Evolutionary conservation across 306 rosid species (phyloP), one percentile per base, ranked within the genome.

Genomic region (Prunus campanulata): DNA sequence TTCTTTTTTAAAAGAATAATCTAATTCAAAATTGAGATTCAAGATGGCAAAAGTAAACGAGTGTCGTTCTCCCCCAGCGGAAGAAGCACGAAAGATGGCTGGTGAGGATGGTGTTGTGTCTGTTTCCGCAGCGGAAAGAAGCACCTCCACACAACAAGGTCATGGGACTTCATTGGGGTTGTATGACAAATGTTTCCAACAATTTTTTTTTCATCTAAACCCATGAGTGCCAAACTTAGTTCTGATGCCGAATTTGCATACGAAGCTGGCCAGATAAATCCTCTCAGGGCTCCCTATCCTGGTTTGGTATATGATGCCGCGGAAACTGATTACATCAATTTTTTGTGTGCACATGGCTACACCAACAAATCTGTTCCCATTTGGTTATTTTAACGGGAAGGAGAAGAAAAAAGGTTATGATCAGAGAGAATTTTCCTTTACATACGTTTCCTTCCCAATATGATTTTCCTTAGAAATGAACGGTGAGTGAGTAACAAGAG

Each of bases 301-400:
- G 88, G 93, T n/a, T 74, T 89, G 72, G 64, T 86, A 20, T 89
- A 89, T 55, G 86, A 90, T 46, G 74, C 77, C 0, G 2, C 15
- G 11, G 77, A 72, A 79, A 2, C 0, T 0, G 88, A 89, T 64
- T 85, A 78, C 12, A 0, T 85, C 6, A 62, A 20, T 0, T 82
- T 87, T 32, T 55, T 90, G 79, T 84, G 93, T 77, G 84, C 85
- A 2, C 79, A 87, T 0, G 88, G 90, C 8, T 78, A 85, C 14
- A 52, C 87, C 51, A 73, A 24, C n/a, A 76, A 75, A 20, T 30
- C 3, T 30, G 0, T 22, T 62, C 18, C 67, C 19, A 62, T 61
- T 47, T 16, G n/a, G 32, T 74, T 48, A 50, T 79, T 62, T 14
- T 42, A 15, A 11, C n/a, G 32, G 59, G 16, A 56, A 22, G 11